Evolutionary conservation across 2,329 filamentous ascomycete genomes (phyloP).

Genomic region (Ophiostoma populinum): DNA sequence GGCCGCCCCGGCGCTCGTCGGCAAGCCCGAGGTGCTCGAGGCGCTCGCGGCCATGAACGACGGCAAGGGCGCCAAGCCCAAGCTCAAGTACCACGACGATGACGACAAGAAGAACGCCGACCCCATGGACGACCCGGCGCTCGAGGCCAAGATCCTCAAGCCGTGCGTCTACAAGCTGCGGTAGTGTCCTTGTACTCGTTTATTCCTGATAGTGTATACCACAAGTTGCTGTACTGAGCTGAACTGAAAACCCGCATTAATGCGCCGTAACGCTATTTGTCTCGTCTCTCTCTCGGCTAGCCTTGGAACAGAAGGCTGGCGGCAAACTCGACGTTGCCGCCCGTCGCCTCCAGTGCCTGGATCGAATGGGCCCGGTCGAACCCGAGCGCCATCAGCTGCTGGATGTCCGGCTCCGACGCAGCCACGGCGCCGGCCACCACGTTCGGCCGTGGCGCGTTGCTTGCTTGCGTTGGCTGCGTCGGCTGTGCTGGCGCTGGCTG

Average conservation of each 20-base stretch:
- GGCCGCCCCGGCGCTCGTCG: conserved; percentile 52
- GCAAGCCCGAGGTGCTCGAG: conserved; percentile 43
- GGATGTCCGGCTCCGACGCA: conserved; percentile 43
- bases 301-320: conserved; percentile 57
- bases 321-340: conserved; percentile 77
- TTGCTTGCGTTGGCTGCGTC: conserved; percentile 9
- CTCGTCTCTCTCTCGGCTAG: too few relatives aligned
- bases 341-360: conserved; percentile 63
- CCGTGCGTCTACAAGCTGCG: conserved; percentile 92
- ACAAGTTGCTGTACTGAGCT: too few relatives aligned
- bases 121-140: conserved; percentile 35
- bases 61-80: conserved; percentile 17
- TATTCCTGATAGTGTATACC: background rate
- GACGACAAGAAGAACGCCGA: conserved; percentile 35
- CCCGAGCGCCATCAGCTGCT: conserved; percentile 60
- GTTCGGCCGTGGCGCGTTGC: conserved; percentile 14
- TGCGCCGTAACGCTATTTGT: too few relatives aligned
- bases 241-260: background rate
- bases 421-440: conserved; percentile 21
- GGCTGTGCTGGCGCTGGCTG: conserved; percentile 1
- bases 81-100: conserved; percentile 41
- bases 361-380: conserved; percentile 62
- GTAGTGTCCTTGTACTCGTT: conserved; percentile 21
- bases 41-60: conserved; percentile 4
- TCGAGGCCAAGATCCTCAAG: conserved; percentile 57